Conservation (phyloP, 1,284 basidiomycete species). For the Tylopilus sp. region DNA sequence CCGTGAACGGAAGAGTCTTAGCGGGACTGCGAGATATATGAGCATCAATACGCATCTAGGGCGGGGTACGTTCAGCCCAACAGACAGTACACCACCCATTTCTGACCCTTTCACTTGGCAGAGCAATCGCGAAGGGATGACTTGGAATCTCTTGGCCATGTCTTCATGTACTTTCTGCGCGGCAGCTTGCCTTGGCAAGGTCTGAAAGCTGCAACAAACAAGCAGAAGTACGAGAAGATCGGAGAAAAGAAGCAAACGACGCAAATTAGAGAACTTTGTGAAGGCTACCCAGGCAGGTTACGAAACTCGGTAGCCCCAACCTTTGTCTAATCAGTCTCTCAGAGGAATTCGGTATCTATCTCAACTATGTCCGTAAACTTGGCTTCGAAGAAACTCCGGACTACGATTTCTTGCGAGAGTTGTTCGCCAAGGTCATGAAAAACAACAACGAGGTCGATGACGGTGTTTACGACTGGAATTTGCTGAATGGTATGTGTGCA, state of each 20-base stretch:
- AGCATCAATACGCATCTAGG: slow-evolving; percentile 98
- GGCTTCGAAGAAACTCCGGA: slow-evolving; percentile 96
- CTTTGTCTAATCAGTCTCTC: slow-evolving; percentile 71
- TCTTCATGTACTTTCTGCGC: slow-evolving; percentile 97
- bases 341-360: slow-evolving; percentile 96
- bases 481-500: slow-evolving; percentile 79
- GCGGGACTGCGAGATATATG: slow-evolving; percentile 97
- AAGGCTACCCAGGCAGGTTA: slow-evolving; percentile 86
- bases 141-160: slow-evolving; percentile 91
- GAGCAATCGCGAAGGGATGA: slow-evolving; percentile 87
- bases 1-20: slow-evolving; percentile 96
- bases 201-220: slow-evolving; percentile 93
- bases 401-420: slow-evolving; percentile 93
- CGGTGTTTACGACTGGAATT: slow-evolving; percentile 94
- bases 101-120: slow-evolving; percentile 9
- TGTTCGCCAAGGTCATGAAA: slow-evolving; percentile 91
- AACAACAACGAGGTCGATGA: slow-evolving; percentile 87
- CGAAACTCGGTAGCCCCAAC: slow-evolving; percentile 60
- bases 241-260: slow-evolving; percentile 98
- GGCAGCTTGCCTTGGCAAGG: slow-evolving; percentile 96
- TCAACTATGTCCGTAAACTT: slow-evolving; percentile 94
- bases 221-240: slow-evolving; percentile 98
- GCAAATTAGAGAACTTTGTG: slow-evolving; percentile 88
- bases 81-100: neutral
- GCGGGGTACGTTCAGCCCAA: slow-evolving; percentile 42